Percentiles rank a stretch among this genome's conserved stretches.
These are phyloP conservation scores for Globisporangium alternatum DNA, from an alignment of 352 stramenopile genomes.

Conservation along the genomic window DNA sequence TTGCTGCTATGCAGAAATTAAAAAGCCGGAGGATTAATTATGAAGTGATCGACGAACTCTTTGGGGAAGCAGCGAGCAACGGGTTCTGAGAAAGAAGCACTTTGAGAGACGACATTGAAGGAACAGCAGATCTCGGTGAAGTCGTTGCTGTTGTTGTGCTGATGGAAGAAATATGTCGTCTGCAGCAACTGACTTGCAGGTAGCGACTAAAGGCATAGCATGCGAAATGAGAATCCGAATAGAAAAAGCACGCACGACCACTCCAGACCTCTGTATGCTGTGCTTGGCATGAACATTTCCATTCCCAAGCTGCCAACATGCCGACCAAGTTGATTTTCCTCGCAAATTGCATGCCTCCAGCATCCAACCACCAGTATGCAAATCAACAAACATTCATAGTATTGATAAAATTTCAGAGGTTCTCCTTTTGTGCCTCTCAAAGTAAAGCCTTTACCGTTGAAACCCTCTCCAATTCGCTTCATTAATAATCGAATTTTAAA, in stretches of 20 bases:
- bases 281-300: background rate
- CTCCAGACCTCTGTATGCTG: background rate
- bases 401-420: background rate
- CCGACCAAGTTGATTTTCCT: background rate
- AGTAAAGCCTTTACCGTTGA: background rate
- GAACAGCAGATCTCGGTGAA: background rate
- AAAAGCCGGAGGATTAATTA: constrained; percentile 89
- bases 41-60: constrained; percentile 87
- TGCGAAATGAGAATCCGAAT: background rate
- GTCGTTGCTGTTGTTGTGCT: background rate
- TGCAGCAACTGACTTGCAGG: background rate
- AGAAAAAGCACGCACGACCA: background rate
- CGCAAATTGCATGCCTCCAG: background rate
- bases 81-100: constrained; percentile 37
- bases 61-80: constrained; percentile 79
- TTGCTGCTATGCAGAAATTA: constrained; percentile 65
- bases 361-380: constrained; percentile 15
- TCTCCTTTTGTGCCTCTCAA: background rate
- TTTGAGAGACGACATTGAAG: background rate
- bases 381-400: background rate
- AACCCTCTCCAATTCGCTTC: background rate
- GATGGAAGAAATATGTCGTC: no score
- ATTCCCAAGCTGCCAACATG: background rate
- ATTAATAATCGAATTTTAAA: background rate
- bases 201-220: background rate